Base-by-base conservation (phyloP, 2,329 filamentous ascomycete genomes). In the Penicillium sp. region DNA sequence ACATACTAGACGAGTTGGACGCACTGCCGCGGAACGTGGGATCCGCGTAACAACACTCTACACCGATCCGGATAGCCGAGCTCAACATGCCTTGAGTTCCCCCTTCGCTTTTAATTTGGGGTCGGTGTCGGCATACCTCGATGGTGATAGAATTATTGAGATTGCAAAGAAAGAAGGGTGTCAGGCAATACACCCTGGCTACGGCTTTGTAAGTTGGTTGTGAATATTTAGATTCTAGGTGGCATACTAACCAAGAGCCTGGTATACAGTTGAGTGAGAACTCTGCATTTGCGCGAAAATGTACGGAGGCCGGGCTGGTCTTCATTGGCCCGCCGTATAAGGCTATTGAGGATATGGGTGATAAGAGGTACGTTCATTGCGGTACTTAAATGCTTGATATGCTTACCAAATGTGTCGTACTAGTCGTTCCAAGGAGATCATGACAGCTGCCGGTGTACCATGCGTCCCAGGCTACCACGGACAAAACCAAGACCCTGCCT, bases 381-480 rank as follows among this genome's bases (percentile, higher is more conserved):
- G 6, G 9, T 19, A 7, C 19, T 42, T 13, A 9, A 9, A 21
- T 45, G 29, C 8, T 23, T 0, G 40, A 2, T 27, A 40, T 48
- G 33, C 58, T 70, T 40, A 67, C 57, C 25, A 4, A 7, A 7
- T 43, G 8, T 49, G 7, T 6, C 3, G 1, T 4, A 1, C 6
- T 10, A 84, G 83, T 55, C 83, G 89, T 59, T 94, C 90, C 52
- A 99, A 99, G 76, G 90, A 96, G 72, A 97, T 99, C 71, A 97
- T 99, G 94, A 91, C 86, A 35, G 86, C 86, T 5, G 93, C 94
- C n/a, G 91, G 92, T 9, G 94, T 99, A 4, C 93, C 93, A 5
- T 97, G 94, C 69, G 94, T 99, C 49, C 94, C 94, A 0, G 94
- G 94, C 0, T 99, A 99, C 70, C 94, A 97, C 73, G 94, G 94